These are phyloP conservation scores for Neoboletus magnificus DNA, from an alignment of 768 basidiomycete genomes.

Conservation along the genomic window DNA sequence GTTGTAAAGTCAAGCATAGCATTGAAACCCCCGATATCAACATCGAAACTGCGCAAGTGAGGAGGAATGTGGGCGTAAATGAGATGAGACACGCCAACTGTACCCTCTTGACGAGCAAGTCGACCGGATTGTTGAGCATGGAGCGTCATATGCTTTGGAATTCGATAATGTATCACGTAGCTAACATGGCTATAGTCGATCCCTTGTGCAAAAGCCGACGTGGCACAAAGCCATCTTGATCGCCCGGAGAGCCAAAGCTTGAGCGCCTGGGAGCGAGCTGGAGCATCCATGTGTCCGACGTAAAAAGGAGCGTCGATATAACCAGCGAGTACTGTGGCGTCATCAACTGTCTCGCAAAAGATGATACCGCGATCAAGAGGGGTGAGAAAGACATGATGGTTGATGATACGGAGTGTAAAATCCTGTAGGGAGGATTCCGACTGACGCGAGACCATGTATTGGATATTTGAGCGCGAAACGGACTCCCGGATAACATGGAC, in stretches of 20 bases:
- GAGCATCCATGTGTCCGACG: not conserved
- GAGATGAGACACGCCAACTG: not conserved
- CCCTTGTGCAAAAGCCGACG: constrained; percentile 4
- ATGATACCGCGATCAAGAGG: not conserved
- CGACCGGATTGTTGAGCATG: constrained; percentile 4
- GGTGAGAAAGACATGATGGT: not conserved
- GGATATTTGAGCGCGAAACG: not conserved
- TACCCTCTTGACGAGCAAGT: not conserved
- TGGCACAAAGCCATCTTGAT: too few species aligned
- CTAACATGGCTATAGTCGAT: constrained; percentile 1
- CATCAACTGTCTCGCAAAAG: not conserved
- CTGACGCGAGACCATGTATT: too few species aligned
- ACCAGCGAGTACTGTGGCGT: too few species aligned
- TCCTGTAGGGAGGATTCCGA: too few species aligned
- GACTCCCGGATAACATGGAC: not conserved
- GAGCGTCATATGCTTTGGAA: constrained; percentile 3
- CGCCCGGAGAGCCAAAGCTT: too few species aligned
- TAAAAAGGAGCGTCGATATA: not conserved
- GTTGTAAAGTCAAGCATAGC: not conserved
- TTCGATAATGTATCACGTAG: not conserved
- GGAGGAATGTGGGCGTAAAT: not conserved
- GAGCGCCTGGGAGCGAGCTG: too few species aligned
- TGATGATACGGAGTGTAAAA: too few species aligned
- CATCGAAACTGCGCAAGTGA: not conserved
- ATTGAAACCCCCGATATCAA: not conserved